Evolutionary conservation across 176 grass and related monocot species (phyloP).

Genomic region (Zoysia pacifica): DNA sequence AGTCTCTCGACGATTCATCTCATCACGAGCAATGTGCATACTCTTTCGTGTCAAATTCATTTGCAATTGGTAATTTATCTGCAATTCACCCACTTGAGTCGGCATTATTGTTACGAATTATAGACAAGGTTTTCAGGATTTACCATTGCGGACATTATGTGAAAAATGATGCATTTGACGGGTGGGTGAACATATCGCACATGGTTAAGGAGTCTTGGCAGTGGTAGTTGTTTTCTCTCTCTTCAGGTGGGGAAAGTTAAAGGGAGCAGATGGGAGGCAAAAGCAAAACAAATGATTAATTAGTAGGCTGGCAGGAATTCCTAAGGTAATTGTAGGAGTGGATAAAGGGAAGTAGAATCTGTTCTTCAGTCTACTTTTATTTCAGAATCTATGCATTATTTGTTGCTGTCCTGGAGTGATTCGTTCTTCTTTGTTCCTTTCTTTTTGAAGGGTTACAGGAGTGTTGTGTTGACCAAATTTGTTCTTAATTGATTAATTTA

Average conservation of each 20-base stretch:
- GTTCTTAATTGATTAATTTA: slow-evolving; percentile 36
- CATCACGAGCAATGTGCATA: not conserved
- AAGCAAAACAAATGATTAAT: slow-evolving; percentile 43
- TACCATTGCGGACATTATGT: slow-evolving; percentile 36
- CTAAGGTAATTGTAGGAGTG: slow-evolving; percentile 38
- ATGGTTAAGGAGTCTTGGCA: slow-evolving; percentile 55
- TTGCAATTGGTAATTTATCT: slow-evolving; percentile 3
- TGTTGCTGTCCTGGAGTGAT: slow-evolving; percentile 9
- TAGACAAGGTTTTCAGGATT: slow-evolving; percentile 12
- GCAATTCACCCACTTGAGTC: not conserved
- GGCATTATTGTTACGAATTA: not conserved
- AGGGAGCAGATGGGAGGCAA: slow-evolving; percentile 36
- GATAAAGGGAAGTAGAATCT: slow-evolving; percentile 30
- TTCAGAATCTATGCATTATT: slow-evolving; percentile 31
- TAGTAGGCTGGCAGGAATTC: slow-evolving; percentile 40
- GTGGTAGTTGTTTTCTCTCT: slow-evolving; percentile 23
- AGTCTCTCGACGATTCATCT: not conserved
- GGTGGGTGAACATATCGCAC: slow-evolving; percentile 43
- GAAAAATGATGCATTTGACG: slow-evolving; percentile 38
- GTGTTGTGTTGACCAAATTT: slow-evolving; percentile 38
- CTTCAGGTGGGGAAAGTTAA: slow-evolving; percentile 34
- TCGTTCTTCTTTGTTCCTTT: not conserved
- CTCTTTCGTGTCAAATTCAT: not conserved
- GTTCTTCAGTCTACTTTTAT: slow-evolving; percentile 32
- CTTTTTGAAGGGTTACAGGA: not conserved